phyloP scores from a whole-genome alignment of 768 basidiomycete genomes.

The Myochromella boudieri region DNA sequence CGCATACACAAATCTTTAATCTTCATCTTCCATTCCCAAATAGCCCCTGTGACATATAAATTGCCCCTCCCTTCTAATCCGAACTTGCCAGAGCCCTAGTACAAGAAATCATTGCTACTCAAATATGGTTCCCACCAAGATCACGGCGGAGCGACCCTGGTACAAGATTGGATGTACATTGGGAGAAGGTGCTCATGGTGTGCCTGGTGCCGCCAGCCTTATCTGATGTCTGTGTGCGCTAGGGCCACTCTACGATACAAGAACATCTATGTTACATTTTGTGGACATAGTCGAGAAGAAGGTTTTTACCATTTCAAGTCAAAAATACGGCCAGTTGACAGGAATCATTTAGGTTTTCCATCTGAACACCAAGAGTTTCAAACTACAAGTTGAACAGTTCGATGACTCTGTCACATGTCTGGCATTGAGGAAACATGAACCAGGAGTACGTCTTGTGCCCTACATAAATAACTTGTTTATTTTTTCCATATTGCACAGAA shows the following conservation, averaged over 20 bases:
- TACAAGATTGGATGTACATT: conserved; percentile 53
- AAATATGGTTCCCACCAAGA: conserved; percentile 24
- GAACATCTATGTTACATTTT: conserved; percentile 57
- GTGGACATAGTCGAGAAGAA: conserved; percentile 62
- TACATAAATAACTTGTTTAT: background rate
- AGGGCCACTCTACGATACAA: conserved; percentile 66
- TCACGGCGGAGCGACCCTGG: conserved; percentile 46
- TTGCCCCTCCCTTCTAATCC: background rate
- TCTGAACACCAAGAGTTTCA: conserved; percentile 40
- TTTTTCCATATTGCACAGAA: conserved; percentile 20
- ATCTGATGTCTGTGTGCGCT: conserved; percentile 20
- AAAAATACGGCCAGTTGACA: background rate
- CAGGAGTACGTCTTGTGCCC: conserved; percentile 41
- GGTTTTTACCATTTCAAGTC: conserved; percentile 27
- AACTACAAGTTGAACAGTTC: conserved; percentile 47
- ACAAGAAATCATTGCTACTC: conserved; percentile 1
- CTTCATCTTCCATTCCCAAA: conserved; percentile 15
- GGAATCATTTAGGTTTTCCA: conserved; percentile 45
- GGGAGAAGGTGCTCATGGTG: conserved; percentile 52
- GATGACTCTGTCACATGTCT: conserved; percentile 59
- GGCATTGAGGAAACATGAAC: conserved; percentile 45
- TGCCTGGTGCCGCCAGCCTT: conserved; percentile 1
- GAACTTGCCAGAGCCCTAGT: background rate
- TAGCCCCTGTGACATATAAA: conserved; percentile 25
- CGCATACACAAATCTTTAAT: conserved; percentile 16